Conservation (phyloP, 1,284 basidiomycete genomes). For the Ceratobasidium sp. region DNA sequence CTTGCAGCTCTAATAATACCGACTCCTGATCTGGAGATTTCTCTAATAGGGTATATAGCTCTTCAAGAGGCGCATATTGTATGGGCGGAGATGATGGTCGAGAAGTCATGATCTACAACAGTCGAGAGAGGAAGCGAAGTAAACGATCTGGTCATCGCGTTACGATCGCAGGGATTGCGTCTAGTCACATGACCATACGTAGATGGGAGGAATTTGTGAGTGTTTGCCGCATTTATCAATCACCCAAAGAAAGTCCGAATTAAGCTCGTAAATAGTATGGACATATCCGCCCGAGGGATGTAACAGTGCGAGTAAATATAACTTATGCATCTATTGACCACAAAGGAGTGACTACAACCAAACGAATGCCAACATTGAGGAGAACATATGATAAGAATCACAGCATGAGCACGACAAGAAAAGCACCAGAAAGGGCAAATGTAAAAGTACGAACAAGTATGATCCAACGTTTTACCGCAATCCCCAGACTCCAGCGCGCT, state of each 20-base stretch:
- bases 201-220: not conserved
- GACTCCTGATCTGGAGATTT: conserved; percentile 30
- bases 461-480: conserved; percentile 51
- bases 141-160: conserved; percentile 10
- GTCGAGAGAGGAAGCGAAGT: not conserved
- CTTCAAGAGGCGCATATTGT: conserved; percentile 37
- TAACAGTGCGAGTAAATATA: not conserved
- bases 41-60: conserved; percentile 28
- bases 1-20: conserved; percentile 39
- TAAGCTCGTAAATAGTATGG: too few relatives aligned
- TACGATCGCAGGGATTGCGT: conserved; percentile 4
- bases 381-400: conserved; percentile 16
- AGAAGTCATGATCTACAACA: conserved; percentile 26
- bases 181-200: conserved; percentile 14
- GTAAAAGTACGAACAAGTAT: not conserved
- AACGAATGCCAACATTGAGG: not conserved
- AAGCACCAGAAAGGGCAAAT: not conserved
- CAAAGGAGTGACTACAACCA: conserved; percentile 19
- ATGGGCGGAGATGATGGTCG: conserved; percentile 35
- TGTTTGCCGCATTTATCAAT: not conserved
- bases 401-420: not conserved
- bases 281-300: too few relatives aligned
- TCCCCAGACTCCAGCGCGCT: conserved; percentile 88
- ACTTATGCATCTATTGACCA: conserved; percentile 3
- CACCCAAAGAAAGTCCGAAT: too few relatives aligned